Evolutionary conservation across 148 eudicot species (phyloP).

Genomic region (Mesembryanthemum crystallinum): DNA sequence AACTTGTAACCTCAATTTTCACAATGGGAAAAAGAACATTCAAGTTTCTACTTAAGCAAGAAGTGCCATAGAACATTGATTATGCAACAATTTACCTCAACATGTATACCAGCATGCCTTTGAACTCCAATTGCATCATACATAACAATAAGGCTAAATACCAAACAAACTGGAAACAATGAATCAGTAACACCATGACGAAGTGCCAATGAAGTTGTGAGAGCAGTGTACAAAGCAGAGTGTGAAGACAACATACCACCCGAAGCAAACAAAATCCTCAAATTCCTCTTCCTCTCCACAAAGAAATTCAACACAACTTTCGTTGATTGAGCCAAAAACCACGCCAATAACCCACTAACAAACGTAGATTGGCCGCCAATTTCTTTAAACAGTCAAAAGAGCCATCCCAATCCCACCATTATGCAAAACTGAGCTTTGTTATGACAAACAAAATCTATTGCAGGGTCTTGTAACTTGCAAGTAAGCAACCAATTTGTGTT

Average conservation of each 20-base stretch:
- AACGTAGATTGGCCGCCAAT: conserved; percentile 68
- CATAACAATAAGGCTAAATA: conserved; percentile 88
- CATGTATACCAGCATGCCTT: conserved; percentile 95
- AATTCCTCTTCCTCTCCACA: conserved; percentile 80
- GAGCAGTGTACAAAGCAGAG: conserved; percentile 77
- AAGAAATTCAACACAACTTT: conserved; percentile 67
- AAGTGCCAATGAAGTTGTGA: conserved; percentile 78
- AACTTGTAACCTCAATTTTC: background rate
- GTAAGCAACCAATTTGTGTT: conserved; percentile 28
- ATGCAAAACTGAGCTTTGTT: conserved; percentile 27
- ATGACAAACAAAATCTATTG: conserved; percentile 6
- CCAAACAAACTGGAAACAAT: conserved; percentile 84
- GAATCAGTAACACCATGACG: conserved; percentile 87
- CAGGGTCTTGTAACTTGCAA: conserved; percentile 22
- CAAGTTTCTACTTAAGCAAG: no score
- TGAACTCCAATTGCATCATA: conserved; percentile 94
- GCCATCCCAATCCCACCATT: conserved; percentile 61
- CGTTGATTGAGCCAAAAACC: conserved; percentile 58
- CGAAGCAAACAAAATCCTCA: conserved; percentile 59
- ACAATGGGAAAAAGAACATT: background rate
- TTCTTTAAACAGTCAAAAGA: conserved; percentile 56
- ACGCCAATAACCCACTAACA: conserved; percentile 67
- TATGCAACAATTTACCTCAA: conserved; percentile 47
- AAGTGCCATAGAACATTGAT: background rate
- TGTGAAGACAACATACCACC: conserved; percentile 99